phyloP scores from a whole-genome alignment of 257 asterid genomes.

The Anisodus acutangulus region DNA sequence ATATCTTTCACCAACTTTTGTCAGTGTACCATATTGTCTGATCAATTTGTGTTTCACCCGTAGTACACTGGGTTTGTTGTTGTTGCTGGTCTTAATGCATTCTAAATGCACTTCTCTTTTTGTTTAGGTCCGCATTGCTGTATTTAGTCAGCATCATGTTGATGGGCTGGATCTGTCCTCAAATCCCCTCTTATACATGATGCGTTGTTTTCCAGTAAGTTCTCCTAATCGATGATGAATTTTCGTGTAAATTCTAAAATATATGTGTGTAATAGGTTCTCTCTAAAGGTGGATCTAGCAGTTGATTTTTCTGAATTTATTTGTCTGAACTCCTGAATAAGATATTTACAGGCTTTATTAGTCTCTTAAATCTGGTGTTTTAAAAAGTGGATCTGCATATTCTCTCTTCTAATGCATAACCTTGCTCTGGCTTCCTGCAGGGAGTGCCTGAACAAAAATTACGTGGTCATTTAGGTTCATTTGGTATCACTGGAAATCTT shows the following conservation, averaged over 20 bases:
- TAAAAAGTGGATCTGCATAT: background rate
- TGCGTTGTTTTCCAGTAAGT: slow-evolving; percentile 99
- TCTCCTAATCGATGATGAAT: background rate
- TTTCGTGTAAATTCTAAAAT: background rate
- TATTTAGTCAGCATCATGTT: slow-evolving; percentile 94
- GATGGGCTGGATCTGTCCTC: slow-evolving; percentile 98
- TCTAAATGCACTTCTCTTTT: slow-evolving; percentile 8
- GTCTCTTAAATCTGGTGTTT: slow-evolving; percentile 9
- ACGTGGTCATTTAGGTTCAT: slow-evolving; percentile 92
- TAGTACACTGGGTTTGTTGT: too few relatives aligned
- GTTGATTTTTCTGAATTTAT: background rate
- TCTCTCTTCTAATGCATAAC: slow-evolving; percentile 23
- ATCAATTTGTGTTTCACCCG: background rate
- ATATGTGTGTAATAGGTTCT: background rate
- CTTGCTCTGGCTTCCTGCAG: slow-evolving; percentile 51
- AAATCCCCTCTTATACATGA: slow-evolving; percentile 95
- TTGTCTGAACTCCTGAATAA: slow-evolving; percentile 22
- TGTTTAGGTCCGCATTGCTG: slow-evolving; percentile 91
- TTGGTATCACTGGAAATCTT: slow-evolving; percentile 96
- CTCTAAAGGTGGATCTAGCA: slow-evolving; percentile 1
- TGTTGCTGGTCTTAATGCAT: slow-evolving; percentile 2
- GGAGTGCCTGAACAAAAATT: slow-evolving; percentile 97
- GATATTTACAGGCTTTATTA: slow-evolving; percentile 10
- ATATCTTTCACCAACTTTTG: background rate
- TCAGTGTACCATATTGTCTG: background rate